Percentiles rank a stretch among this genome's conserved stretches.
These are phyloP conservation scores for Citrus hindsii DNA, from an alignment of 345 rosid genomes.

Conservation along the genomic window DNA sequence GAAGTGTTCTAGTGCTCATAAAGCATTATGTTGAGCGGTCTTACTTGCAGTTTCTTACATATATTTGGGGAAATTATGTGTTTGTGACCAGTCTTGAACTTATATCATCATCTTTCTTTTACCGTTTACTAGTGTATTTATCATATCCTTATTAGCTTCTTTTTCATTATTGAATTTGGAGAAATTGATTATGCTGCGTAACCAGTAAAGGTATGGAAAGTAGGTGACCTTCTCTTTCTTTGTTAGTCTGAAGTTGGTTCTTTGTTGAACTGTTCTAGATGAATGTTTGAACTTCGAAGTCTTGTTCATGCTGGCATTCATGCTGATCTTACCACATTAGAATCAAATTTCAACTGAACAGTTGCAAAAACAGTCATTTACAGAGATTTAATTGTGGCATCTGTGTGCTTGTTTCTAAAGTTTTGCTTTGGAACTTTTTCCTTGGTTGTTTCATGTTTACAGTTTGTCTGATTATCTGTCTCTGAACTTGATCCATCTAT, in stretches of 20 bases:
- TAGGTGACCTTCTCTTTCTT: no score
- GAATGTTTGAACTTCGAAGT: not conserved
- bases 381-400: not conserved
- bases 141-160: not conserved
- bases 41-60: no score
- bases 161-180: not conserved
- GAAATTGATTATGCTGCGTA: not conserved
- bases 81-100: not conserved
- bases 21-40: no score
- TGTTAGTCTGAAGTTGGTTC: not conserved
- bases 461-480: not conserved
- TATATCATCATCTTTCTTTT: not conserved
- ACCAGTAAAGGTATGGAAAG: no score
- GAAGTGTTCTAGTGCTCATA: no score
- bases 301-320: not conserved
- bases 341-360: not conserved
- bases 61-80: not conserved
- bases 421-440: not conserved
- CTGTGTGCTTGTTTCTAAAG: not conserved
- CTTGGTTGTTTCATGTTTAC: not conserved
- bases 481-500: not conserved
- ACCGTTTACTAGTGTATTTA: not conserved
- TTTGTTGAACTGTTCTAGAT: not conserved
- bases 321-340: not conserved
- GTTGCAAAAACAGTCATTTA: not conserved